Conservation (phyloP, 352 stramenopile genomes). For the Phytophthora crassamura region DNA sequence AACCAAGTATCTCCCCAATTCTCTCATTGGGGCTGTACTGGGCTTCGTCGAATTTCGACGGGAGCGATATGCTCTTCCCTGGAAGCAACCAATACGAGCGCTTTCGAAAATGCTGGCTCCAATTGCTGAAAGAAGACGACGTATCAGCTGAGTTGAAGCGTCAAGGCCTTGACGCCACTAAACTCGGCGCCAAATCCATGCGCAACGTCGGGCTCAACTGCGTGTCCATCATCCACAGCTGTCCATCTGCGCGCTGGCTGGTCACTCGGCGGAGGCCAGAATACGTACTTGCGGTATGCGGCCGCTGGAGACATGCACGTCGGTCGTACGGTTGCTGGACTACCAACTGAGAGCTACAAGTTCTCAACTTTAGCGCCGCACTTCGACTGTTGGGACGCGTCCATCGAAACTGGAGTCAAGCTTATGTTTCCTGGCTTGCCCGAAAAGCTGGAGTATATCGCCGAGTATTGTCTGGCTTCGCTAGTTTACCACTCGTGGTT, state of each 20-base stretch:
- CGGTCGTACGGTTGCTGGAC: constrained; percentile 11
- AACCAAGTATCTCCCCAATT: neutral
- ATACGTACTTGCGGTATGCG: constrained; percentile 17
- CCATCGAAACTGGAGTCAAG: neutral
- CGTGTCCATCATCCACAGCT: constrained; percentile 23
- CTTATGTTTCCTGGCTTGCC: constrained; percentile 14
- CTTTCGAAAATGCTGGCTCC: neutral
- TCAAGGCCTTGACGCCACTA: constrained; percentile 7
- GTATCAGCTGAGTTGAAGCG: constrained; percentile 6
- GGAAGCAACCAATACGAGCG: neutral
- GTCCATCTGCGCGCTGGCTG: constrained; percentile 19
- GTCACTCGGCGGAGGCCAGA: constrained; percentile 14
- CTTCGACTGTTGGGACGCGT: constrained; percentile 3
- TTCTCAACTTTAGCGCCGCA: constrained; percentile 23
- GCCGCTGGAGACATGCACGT: constrained; percentile 28
- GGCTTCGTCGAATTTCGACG: neutral
- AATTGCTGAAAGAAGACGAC: neutral
- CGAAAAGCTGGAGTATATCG: constrained; percentile 6
- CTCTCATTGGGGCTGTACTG: neutral
- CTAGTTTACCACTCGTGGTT: neutral
- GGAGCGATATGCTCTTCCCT: neutral
- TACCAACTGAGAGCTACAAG: constrained; percentile 6
- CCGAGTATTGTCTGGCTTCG: constrained; percentile 12
- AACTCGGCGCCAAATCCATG: constrained; percentile 31
- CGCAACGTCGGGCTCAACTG: constrained; percentile 27